Base-by-base conservation (phyloP, 2,329 filamentous ascomycete species). In the Pyricularia pennisetigena region DNA sequence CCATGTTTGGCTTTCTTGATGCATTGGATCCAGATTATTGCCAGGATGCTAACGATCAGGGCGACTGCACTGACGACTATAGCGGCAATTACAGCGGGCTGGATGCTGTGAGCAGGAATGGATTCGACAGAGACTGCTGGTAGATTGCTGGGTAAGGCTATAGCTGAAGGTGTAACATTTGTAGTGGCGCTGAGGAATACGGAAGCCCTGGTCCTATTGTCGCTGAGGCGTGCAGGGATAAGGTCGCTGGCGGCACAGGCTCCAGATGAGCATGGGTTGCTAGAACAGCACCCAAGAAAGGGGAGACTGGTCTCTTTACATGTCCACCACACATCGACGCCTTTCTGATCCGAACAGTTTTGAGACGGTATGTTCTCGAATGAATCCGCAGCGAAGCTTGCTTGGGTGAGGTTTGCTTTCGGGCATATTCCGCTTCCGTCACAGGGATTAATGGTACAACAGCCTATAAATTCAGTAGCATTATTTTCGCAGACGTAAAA, bases 211-310 rank as follows among this genome's bases (percentile, higher is more conserved):
- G 35, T 66, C 23, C 26, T 16, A 41, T 66, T 66, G 64, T 66
- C 64, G 64, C 64, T 66, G 29, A 66, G 35, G 10, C 64, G 30
- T n/a, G 64, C 64, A 26, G 64, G 64, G 23, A 66, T 24, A n/a
- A 66, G 35, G 30, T 54, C 23, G 64, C 10, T 29, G 10, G 12
- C 32, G 2, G 64, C 29, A 16, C 64, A 66, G 32, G 32, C 64
- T 26, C 35, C 23, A 41, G 35, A 41, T 41, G 35, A 41, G 62
- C 79, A 81, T 0, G 79, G 76, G 68, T 78, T 74, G 32, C 69
- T 71, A 12, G 69, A 71, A 65, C 80, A 81, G 66, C 80, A 81
- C 9, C 80, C 79, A 8, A 82, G 59, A 49, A 80, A 81, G 0
- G 78, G 74, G 23, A 76, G 74, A 0, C 28, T 69, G 7, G 71